Evolutionary conservation across 1,284 basidiomycete genomes (phyloP), one percentile per base, ranked within the genome.

Genomic region (Leccinum subrobustum): DNA sequence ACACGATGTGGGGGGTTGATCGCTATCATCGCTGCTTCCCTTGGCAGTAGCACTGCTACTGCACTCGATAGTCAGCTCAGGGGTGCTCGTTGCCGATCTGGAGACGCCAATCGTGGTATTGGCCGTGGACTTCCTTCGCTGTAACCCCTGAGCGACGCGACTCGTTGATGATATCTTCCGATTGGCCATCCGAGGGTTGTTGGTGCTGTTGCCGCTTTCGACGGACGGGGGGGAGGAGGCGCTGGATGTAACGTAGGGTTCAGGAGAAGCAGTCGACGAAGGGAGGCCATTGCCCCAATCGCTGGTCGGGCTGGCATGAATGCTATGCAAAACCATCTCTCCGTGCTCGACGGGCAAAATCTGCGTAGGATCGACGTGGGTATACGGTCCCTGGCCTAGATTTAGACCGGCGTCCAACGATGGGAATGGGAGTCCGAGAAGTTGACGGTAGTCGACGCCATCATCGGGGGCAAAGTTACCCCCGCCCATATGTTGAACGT

Each of bases 341-440:
- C 68, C 65, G 53, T 81, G 80, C 18, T 81, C 81, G 52, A 76
- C 76, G 8, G 86, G 81, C 57, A 94, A 77, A 54, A 95, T 90
- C 74, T 95, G 92, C 20, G 87, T 88, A 3, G 94, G 93, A 77
- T 96, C 92, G 63, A 96, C 90, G 73, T 93, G 90, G 33, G 92
- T 94, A 77, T 86, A 93, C 4, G 85, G 85, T 55, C 77, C 76
- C 60, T 81, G 81, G 47, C 73, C 72, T 51, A 77, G 65, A 57
- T 68, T 65, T 54, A 77, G 66, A 4, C 74, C 69, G 33, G 73
- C 69, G 63, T 85, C 81, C 61, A 86, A 71, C 59, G 76, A 75
- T 27, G 83, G 76, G 69, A 86, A 89, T 67, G 86, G 80, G 65
- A 89, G 77, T 54, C 83, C 81, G 74, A 90, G 82, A 58, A 91